Evolutionary conservation across 257 asterid genomes (phyloP).

Genomic region (Przewalskia tangutica): DNA sequence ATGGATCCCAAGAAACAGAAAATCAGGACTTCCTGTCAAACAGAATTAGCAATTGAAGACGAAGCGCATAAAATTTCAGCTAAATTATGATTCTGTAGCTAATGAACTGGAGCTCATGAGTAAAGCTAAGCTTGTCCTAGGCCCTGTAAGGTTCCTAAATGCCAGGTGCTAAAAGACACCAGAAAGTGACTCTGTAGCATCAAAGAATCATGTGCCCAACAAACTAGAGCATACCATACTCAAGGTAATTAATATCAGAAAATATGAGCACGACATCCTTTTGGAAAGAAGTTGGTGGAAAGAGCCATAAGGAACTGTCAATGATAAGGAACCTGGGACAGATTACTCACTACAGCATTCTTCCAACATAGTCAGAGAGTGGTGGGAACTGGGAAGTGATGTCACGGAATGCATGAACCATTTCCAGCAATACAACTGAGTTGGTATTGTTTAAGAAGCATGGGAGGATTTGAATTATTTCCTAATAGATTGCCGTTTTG

Average conservation of each 20-base stretch:
- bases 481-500: neutral
- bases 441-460: neutral
- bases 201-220: neutral
- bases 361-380: neutral
- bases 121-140: neutral
- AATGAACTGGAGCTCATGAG: neutral
- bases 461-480: too few species aligned
- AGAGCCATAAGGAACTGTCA: neutral
- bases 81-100: neutral
- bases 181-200: neutral
- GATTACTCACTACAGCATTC: neutral
- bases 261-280: neutral
- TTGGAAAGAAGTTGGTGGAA: neutral
- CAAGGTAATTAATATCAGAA: neutral
- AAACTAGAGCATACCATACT: neutral
- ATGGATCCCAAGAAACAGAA: neutral
- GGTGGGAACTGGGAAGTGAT: neutral
- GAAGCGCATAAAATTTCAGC: neutral
- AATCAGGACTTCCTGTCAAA: neutral
- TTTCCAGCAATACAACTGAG: neutral
- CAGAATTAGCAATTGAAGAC: neutral
- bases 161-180: neutral
- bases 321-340: neutral
- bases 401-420: neutral
- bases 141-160: fast-evolving